Base-by-base conservation (phyloP, 2,329 filamentous ascomycete genomes). In the Alternaria incomplexa region DNA sequence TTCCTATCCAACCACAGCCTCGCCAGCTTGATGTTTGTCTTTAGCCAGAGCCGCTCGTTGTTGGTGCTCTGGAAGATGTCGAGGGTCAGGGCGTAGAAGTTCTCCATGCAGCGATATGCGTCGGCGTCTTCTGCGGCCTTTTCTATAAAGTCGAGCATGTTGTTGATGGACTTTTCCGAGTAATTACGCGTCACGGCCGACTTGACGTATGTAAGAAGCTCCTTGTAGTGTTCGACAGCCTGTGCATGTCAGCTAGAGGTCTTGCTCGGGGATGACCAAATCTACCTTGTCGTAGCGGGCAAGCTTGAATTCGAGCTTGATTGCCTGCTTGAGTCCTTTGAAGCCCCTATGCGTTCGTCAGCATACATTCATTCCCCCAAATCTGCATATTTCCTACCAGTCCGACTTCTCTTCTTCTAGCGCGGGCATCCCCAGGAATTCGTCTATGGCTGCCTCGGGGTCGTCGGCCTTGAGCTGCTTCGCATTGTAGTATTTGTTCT, bases 401-500 rank as follows among this genome's bases (percentile, higher is more conserved):
- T 99, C 95, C 64, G 93, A 93, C 83, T 98, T 99, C 79, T 97
- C 93, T 57, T 89, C 83, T 80, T 99, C 95, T 48, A 97, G 81
- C 13, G 87, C 85, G 6, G 93, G 93, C 66, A 99, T 91, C 30
- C 89, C 91, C n/a, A 98, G 83, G 74, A 99, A 99, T 79, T 98
- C 95, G 36, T 90, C 89, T 59, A 99, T 91, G 2, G 96, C 96
- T 71, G 93, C 93, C 74, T 96, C 89, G 1, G 95, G 93, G 61
- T 94, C 93, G 66, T 90, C 90, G 46, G 86, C 85, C 84, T 98
- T 99, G 78, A 97, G 90, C 83, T 98, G 95, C 83, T 99, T 99
- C 46, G 96, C 96, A 82, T 97, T 98, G 86, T 98, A 99, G 85
- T 99, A 99, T 83, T 97, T 97, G 85, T 99, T 99, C 80, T 99